A percentile compares a stretch with the other conserved stretches of the same genome.
Conservation (phyloP, 495 filamentous ascomycete species). For the Parachaetomium inaequale region DNA sequence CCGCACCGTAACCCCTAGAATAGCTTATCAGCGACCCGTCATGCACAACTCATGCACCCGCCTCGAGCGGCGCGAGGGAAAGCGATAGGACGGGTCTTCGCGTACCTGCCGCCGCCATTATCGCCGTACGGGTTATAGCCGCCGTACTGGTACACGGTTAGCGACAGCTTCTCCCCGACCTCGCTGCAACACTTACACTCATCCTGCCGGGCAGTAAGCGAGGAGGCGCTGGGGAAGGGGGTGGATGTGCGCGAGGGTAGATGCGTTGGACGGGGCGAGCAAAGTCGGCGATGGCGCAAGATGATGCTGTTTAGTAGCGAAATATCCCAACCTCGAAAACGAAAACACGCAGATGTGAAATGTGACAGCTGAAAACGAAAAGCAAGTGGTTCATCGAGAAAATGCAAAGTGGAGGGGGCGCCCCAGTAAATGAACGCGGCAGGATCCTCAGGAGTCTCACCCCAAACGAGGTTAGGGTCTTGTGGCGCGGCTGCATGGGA, state of each 20-base stretch:
- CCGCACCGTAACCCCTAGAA: slow-evolving; percentile 22
- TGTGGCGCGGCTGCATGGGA: slow-evolving; percentile 26
- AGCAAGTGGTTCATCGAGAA: slow-evolving; percentile 4
- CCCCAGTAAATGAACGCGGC: slow-evolving; percentile 18
- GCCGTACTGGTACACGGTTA: slow-evolving; percentile 34
- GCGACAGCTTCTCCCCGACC: slow-evolving; percentile 1
- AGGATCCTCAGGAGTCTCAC: slow-evolving; percentile 33
- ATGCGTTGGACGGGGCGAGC: background rate
- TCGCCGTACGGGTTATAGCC: slow-evolving; percentile 12
- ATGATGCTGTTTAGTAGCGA: background rate
- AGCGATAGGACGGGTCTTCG: background rate
- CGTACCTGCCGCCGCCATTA: slow-evolving; percentile 5
- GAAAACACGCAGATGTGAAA: background rate
- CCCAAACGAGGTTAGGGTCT: slow-evolving; percentile 29
- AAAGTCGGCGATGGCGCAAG: background rate
- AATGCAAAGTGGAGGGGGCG: slow-evolving; percentile 7
- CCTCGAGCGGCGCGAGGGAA: background rate
- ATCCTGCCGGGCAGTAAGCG: slow-evolving; percentile 32
- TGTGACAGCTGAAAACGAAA: background rate
- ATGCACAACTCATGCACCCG: background rate
- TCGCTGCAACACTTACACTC: slow-evolving; percentile 41
- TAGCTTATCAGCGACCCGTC: background rate
- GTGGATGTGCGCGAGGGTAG: no score
- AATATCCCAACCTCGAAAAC: background rate
- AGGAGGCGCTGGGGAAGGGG: background rate